A percentile compares a stretch with the other conserved stretches of the same genome.
phyloP scores from a whole-genome alignment of 2,329 filamentous ascomycete genomes.

The Trichoderma asperellum region DNA sequence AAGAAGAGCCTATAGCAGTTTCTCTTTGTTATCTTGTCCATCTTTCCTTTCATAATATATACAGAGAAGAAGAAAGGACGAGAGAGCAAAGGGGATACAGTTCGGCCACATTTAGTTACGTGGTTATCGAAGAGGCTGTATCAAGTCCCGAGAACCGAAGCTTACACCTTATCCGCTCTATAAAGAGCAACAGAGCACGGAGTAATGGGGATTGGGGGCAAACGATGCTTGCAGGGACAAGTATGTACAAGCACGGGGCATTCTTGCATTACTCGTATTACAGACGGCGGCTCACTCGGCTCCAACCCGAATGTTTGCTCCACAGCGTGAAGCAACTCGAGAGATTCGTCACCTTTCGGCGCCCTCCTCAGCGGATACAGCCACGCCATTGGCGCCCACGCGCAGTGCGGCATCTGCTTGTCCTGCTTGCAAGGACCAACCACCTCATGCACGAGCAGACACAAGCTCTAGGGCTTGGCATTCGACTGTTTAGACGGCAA shows the following conservation, averaged over 20 bases:
- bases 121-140: not conserved
- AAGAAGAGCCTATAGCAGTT: not conserved
- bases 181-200: conserved; percentile 3
- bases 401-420: conserved; percentile 36
- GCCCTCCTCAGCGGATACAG: conserved; percentile 41
- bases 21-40: not conserved
- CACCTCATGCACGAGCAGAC: conserved; percentile 33
- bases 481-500: conserved; percentile 32
- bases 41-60: not conserved
- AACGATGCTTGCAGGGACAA: conserved; percentile 11
- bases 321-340: conserved; percentile 15
- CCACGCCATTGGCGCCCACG: conserved; percentile 42
- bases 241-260: conserved; percentile 20
- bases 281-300: conserved; percentile 45
- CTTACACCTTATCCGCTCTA: not conserved
- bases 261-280: conserved; percentile 23
- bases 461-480: conserved; percentile 32
- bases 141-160: conserved; percentile 7
- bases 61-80: not conserved
- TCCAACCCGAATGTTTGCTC: conserved; percentile 43
- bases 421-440: conserved; percentile 26
- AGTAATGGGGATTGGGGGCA: not conserved
- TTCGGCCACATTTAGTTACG: not conserved
- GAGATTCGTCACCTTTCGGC: conserved; percentile 41
- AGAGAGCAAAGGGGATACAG: not conserved